Base-by-base conservation (phyloP, 495 filamentous ascomycete species). In the Aspergillus saccharolyticus region DNA sequence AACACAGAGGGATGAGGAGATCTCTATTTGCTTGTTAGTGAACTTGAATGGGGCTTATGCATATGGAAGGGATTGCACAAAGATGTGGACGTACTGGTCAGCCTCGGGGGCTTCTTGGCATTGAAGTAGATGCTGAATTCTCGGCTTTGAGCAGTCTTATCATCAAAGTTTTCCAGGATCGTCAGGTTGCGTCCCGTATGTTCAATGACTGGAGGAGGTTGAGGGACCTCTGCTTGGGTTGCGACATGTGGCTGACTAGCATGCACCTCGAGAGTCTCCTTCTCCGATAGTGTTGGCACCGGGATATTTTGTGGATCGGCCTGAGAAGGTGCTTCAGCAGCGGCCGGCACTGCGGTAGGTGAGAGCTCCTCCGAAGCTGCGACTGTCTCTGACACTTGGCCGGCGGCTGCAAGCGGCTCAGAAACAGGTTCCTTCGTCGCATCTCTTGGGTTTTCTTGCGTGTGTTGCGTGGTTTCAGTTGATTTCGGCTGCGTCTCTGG, bases 1-100 rank as follows among this genome's bases (percentile, higher is more conserved):
- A 53, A 85, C 84, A 68, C 90, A 96, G 49, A 86, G 77, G 67
- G 69, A 79, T 67, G 66, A 74, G 18, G 76, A 76, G 52, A 76
- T 77, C 68, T 79, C 74, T 77, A 43, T 52, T 28, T 10, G 28
- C 10, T 44, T 44, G 55, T 66, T 63, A 64, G 54, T 44, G 39
- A 16, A 30, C 12, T 15, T 17, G 45, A 25, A 22, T 24, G 18
- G 25, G 1, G 10, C 20, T n/a, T n/a, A 16, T 25, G n/a, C 28
- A 44, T 43, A 44, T 5, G 21, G 9, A 22, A 1, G 22, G n/a
- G 28, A 51, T 20, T 53, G n/a, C n/a, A n/a, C 44, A 54, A 17
- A 53, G 45, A 42, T 45, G 53, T 44, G 18, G 46, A 78, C 78
- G 22, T 74, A 81, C 78, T 79, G 25, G 77, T 72, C 46, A 77